Evolutionary conservation across 768 basidiomycete species (phyloP), one percentile per base, ranked within the genome.

Genomic region (Rhizopogon vulgaris): DNA sequence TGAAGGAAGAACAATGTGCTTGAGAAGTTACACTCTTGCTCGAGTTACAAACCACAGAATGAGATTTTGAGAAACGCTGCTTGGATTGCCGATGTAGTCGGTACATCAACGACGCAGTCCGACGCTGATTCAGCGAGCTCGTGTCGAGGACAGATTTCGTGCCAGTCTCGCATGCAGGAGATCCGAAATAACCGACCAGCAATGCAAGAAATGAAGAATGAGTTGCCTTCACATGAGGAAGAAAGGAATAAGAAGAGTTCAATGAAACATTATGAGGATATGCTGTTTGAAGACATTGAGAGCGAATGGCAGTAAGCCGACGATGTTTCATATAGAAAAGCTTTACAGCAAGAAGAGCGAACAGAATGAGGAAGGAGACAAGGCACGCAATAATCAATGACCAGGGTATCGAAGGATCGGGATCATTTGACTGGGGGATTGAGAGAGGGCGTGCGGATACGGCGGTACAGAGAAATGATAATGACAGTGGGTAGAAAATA

Each of bases 121-220:
- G 51, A 11, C 30, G 38, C 36, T 40, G 55, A 22, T 25, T 49
- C 54, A 57, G 54, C 28, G 45, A 9, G 12, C 48, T 45, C 1
- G 28, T 38, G 48, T 54, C 47, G 40, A 63, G 30, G 14, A 49
- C 56, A 14, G 62, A 55, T n/a, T 49, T 49, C 37, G 59, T 41
- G 11, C 28, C 48, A 2, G 62, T 64, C 52, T 67, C 66, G 66
- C 68, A 69, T n/a, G 52, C 15, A 27, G 66, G 66, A 11, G 68
- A 69, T 27, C 66, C 66, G 12, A 67, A 55, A 45, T 56, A 69
- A 6, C 66, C 68, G 11, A 67, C 56, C 41, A 63, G 38, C 25
- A 69, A 32, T 2, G 57, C 62, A 7, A 56, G 49, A 17, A 48
- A 36, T 17, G 43, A 30, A 7, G 39, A 46, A 6, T 56, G 48